Evolutionary conservation across 2,329 filamentous ascomycete species (phyloP).

Genomic region (Calonectria hongkongensis): DNA sequence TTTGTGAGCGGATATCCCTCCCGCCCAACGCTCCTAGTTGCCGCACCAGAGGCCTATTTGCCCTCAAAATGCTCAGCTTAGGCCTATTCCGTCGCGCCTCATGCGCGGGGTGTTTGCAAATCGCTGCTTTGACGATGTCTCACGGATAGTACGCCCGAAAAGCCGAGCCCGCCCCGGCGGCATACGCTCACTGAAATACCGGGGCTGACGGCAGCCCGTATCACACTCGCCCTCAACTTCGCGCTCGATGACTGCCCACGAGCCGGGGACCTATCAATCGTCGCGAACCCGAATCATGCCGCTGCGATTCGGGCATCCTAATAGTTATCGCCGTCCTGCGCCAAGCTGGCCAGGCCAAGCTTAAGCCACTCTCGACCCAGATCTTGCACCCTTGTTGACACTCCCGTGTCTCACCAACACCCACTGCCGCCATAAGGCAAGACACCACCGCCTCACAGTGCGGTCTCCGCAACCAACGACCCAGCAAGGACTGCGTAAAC

Average conservation of each 20-base stretch:
- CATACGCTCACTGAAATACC: conserved; percentile 10
- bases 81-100: conserved; percentile 19
- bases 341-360: conserved; percentile 26
- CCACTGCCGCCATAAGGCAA: conserved; percentile 52
- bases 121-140: conserved; percentile 31
- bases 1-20: conserved; percentile 7
- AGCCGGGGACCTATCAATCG: conserved; percentile 12
- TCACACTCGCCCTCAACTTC: conserved; percentile 19
- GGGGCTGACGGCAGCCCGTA: conserved; percentile 10
- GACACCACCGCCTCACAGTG: conserved; percentile 43
- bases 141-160: conserved; percentile 23
- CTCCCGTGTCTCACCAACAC: conserved; percentile 56
- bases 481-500: conserved; percentile 17
- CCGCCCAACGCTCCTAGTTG: conserved; percentile 8
- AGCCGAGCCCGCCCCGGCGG: conserved; percentile 22
- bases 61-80: conserved; percentile 3
- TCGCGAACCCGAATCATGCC: not conserved
- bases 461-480: conserved; percentile 34
- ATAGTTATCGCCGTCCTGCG: conserved; percentile 30
- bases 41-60: conserved; percentile 6
- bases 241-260: not conserved
- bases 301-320: conserved; percentile 8
- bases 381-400: conserved; percentile 56
- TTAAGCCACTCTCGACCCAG: conserved; percentile 39
- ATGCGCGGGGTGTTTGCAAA: conserved; percentile 12